Percentiles rank a stretch among this genome's conserved stretches.
Conservation (phyloP, 1,284 basidiomycete species). For the Coniferiporia sulphurascens region DNA sequence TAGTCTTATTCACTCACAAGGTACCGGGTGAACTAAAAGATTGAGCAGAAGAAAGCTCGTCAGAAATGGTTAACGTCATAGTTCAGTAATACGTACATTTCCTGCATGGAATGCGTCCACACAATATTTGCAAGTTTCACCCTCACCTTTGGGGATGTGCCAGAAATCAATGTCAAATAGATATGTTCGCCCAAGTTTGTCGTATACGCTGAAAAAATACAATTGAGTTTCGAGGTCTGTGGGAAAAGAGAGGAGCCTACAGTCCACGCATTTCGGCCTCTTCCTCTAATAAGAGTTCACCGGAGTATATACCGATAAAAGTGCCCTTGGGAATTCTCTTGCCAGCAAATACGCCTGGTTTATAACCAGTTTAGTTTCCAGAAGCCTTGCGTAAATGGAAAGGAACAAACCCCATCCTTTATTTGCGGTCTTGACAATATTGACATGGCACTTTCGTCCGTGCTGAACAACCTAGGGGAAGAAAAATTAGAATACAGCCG, state of each 20-base stretch:
- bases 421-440: slow-evolving; percentile 60
- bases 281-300: slow-evolving; percentile 70
- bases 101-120: slow-evolving; percentile 87
- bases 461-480: slow-evolving; percentile 69
- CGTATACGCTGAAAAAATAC: slow-evolving; percentile 55
- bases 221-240: slow-evolving; percentile 3
- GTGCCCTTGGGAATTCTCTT: slow-evolving; percentile 62
- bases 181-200: slow-evolving; percentile 76
- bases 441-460: slow-evolving; percentile 61
- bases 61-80: slow-evolving; percentile 5
- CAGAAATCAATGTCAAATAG: slow-evolving; percentile 80
- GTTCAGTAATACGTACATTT: slow-evolving; percentile 54
- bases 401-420: slow-evolving; percentile 76
- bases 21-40: slow-evolving; percentile 62
- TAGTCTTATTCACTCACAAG: slow-evolving; percentile 38
- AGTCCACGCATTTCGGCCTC: slow-evolving; percentile 63
- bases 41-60: slow-evolving; percentile 18
- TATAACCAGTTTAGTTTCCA: neutral
- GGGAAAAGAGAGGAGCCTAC: slow-evolving; percentile 38
- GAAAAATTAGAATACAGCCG: neutral
- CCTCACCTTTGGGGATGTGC: slow-evolving; percentile 44
- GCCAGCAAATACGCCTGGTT: slow-evolving; percentile 62
- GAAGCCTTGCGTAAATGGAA: neutral
- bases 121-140: slow-evolving; percentile 35
- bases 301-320: slow-evolving; percentile 82